Evolutionary conservation across 2,329 filamentous ascomycete species (phyloP).

Genomic region (Acephala macrosclerotiorum): DNA sequence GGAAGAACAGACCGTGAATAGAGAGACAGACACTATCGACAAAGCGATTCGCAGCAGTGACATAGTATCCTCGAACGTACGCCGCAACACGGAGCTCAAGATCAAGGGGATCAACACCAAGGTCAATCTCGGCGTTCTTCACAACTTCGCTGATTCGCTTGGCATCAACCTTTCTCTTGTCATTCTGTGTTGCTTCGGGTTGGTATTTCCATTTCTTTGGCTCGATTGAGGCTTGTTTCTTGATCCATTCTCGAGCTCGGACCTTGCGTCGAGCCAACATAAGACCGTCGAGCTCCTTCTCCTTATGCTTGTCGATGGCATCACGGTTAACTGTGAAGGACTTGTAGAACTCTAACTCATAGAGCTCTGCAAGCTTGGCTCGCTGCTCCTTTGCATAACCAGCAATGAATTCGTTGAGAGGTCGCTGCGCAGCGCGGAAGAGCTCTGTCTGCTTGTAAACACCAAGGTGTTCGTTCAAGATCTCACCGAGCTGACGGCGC

Average conservation of each 20-base stretch:
- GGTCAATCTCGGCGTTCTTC: constrained; percentile 2
- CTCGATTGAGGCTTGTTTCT: neutral
- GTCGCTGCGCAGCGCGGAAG: constrained; percentile 8
- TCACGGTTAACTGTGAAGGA: constrained; percentile 22
- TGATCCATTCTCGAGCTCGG: neutral
- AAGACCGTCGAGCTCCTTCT: constrained; percentile 46
- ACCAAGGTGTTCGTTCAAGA: constrained; percentile 14
- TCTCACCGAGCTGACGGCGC: neutral
- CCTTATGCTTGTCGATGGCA: constrained; percentile 7
- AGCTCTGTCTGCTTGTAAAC: constrained; percentile 25
- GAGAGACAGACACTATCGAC: constrained; percentile 54
- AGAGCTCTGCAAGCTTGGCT: constrained; percentile 8
- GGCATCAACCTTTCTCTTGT: neutral
- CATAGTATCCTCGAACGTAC: constrained; percentile 73
- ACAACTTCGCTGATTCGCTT: constrained; percentile 13
- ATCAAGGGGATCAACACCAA: constrained; percentile 60
- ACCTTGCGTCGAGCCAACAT: constrained; percentile 25
- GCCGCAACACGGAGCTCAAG: constrained; percentile 68
- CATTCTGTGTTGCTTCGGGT: neutral
- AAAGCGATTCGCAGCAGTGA: constrained; percentile 69
- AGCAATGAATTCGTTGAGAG: constrained; percentile 17
- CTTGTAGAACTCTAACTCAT: constrained; percentile 14
- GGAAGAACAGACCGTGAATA: constrained; percentile 18
- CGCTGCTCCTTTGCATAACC: constrained; percentile 10
- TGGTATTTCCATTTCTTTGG: neutral